Evolutionary conservation across 306 rosid genomes (phyloP), one percentile per base, ranked within the genome.

Genomic region (Myrica gale): DNA sequence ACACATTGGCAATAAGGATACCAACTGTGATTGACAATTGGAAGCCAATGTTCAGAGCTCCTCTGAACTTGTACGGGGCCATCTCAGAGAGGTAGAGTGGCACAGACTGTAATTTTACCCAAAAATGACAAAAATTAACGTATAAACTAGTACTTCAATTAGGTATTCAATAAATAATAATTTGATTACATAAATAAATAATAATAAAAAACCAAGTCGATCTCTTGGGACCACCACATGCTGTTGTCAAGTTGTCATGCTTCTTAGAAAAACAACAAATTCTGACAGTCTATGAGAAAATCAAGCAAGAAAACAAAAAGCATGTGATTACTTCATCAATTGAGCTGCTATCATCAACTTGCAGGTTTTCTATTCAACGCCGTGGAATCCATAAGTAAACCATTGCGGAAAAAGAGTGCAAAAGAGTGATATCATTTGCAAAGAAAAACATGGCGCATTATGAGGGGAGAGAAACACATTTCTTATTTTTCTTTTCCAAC

Each of bases 1-100:
- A 47, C 7, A 95, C 84, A 71, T 90, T 92, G 32, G 98, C 96
- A 9, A 90, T 74, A 0, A 95, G 93, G n/a, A 95, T 95, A 0
- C 98, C 98, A 8, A 92, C 41, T 0, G 97, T 92, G 81, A 95
- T 92, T 0, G 97, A 95, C 7, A 95, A 42, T 71, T 95, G 98
- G 46, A 95, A 95, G 0, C 93, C 95, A 67, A 95, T 90, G 80
- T 95, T 95, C 37, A 92, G 47, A 6, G 97, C 90, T 70, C 98
- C 98, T 76, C 97, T 88, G 78, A 76, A 92, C 43, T 69, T 95
- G 87, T 90, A 89, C 0, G 98, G 98, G 0, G 98, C 98, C 97
- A 84, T 95, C 82, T 95, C 98, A 0, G 98, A 95, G 0, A 95
- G 88, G 81, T 95, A 95, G 0, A 95, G 83, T 7, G 98, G 98